Evolutionary conservation across 805 yeast genomes (phyloP).

Genomic region (Wickerhamomyces kurtzmanii): DNA sequence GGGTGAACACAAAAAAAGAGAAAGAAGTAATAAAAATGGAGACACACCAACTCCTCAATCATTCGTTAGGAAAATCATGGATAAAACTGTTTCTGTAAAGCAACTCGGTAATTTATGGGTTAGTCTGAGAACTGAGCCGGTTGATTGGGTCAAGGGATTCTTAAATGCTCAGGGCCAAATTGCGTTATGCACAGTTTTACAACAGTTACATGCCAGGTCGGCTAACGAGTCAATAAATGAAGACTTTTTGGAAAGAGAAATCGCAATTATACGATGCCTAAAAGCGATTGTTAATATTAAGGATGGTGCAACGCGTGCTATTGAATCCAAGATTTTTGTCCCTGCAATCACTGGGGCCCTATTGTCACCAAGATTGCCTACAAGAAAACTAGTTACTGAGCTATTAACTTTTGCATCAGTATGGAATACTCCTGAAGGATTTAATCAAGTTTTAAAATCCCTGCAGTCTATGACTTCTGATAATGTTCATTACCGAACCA

Average conservation of each 20-base stretch:
- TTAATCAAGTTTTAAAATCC: slow-evolving; percentile 41
- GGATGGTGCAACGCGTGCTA: slow-evolving; percentile 50
- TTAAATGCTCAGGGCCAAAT: slow-evolving; percentile 76
- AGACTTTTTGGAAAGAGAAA: slow-evolving; percentile 57
- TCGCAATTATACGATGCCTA: slow-evolving; percentile 66
- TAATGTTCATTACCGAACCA: slow-evolving; percentile 18
- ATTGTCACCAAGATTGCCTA: slow-evolving; percentile 61
- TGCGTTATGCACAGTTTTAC: slow-evolving; percentile 59
- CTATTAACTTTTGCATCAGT: slow-evolving; percentile 49
- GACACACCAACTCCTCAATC: slow-evolving; percentile 46
- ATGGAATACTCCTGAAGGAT: slow-evolving; percentile 34
- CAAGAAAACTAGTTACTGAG: slow-evolving; percentile 76
- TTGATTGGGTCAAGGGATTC: slow-evolving; percentile 73
- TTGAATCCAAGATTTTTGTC: slow-evolving; percentile 33
- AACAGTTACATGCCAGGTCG: slow-evolving; percentile 30
- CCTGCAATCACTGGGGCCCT: slow-evolving; percentile 65
- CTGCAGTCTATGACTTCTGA: slow-evolving; percentile 17
- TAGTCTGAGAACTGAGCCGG: slow-evolving; percentile 82
- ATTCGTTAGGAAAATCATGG: slow-evolving; percentile 66
- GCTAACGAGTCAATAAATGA: slow-evolving; percentile 21
- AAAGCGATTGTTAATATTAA: slow-evolving; percentile 60
- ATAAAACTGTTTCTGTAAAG: slow-evolving; percentile 54
- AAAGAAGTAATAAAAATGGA: slow-evolving; percentile 21
- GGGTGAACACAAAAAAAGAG: slow-evolving; percentile 56
- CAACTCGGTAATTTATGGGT: slow-evolving; percentile 85